Conservation (phyloP, 495 filamentous ascomycete species). For the Terfezia boudieri region DNA sequence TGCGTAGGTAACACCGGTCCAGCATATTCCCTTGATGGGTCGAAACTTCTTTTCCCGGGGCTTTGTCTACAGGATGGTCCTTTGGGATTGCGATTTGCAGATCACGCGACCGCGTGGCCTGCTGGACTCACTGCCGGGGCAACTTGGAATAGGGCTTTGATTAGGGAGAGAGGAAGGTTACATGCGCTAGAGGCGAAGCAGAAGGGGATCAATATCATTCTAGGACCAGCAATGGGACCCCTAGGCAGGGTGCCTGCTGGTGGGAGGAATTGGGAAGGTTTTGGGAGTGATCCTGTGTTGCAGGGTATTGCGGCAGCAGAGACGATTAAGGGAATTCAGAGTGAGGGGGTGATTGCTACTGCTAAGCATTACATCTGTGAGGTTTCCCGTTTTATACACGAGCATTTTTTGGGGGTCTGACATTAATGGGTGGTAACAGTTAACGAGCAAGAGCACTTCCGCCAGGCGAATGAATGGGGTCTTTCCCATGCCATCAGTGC, state of each 20-base stretch:
- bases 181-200: slow-evolving; percentile 46
- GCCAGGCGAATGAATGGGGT: slow-evolving; percentile 49
- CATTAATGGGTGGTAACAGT: slow-evolving; percentile 23
- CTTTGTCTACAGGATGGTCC: slow-evolving; percentile 85
- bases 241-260: slow-evolving; percentile 65
- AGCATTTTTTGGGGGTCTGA: neutral
- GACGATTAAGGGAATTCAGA: slow-evolving; percentile 43
- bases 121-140: slow-evolving; percentile 69
- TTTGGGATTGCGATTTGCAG: slow-evolving; percentile 49
- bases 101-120: slow-evolving; percentile 46
- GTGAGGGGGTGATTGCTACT: slow-evolving; percentile 59
- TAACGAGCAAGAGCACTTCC: slow-evolving; percentile 80
- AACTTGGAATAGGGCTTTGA: slow-evolving; percentile 69
- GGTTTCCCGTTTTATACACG: neutral
- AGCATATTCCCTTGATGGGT: slow-evolving; percentile 20
- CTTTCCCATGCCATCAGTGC: slow-evolving; percentile 29
- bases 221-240: slow-evolving; percentile 58
- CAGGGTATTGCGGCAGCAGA: slow-evolving; percentile 40
- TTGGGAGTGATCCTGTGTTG: slow-evolving; percentile 55
- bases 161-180: slow-evolving; percentile 44
- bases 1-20: slow-evolving; percentile 80
- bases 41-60: slow-evolving; percentile 52
- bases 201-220: slow-evolving; percentile 52
- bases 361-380: slow-evolving; percentile 40
- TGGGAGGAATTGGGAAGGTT: slow-evolving; percentile 82